phyloP scores from a whole-genome alignment of 176 grass and related monocot species.

The Musa acuminata region DNA sequence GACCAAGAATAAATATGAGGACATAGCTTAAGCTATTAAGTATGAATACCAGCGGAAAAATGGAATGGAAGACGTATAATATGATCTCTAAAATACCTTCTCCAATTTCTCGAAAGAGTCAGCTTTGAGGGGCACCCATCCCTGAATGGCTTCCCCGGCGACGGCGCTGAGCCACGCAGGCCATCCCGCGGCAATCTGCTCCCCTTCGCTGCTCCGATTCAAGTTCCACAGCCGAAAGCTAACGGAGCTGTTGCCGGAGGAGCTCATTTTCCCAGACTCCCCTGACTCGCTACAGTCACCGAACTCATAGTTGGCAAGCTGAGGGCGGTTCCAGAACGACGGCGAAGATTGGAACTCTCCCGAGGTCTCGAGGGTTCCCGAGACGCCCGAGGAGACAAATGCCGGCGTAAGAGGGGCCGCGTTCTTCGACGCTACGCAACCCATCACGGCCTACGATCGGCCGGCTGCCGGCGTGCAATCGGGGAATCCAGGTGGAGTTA shows the following conservation, averaged over 20 bases:
- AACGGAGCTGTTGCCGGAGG: constrained; percentile 3
- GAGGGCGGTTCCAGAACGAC: constrained; percentile 32
- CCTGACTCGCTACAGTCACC: constrained; percentile 15
- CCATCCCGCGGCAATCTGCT: constrained; percentile 78
- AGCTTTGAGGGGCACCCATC: constrained; percentile 72
- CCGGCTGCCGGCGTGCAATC: neutral
- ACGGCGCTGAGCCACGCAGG: constrained; percentile 74
- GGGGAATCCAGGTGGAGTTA: neutral
- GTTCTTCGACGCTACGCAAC: constrained; percentile 61
- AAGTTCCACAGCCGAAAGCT: constrained; percentile 29
- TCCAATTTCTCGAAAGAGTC: constrained; percentile 85
- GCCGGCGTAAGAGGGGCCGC: constrained; percentile 35
- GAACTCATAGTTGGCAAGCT: constrained; percentile 9
- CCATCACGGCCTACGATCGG: constrained; percentile 33
- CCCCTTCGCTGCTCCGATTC: constrained; percentile 38
- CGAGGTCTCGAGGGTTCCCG: constrained; percentile 18
- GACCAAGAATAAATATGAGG: neutral
- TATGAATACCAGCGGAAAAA: no score
- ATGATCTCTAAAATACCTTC: constrained; percentile 23
- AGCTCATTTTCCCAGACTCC: constrained; percentile 25
- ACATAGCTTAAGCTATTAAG: neutral
- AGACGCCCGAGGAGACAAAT: constrained; percentile 20
- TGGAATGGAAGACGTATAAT: neutral
- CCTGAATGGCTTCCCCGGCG: constrained; percentile 91
- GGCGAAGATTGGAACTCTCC: constrained; percentile 29